phyloP scores from a whole-genome alignment of 1,284 basidiomycete species.

The Cerrena zonata region DNA sequence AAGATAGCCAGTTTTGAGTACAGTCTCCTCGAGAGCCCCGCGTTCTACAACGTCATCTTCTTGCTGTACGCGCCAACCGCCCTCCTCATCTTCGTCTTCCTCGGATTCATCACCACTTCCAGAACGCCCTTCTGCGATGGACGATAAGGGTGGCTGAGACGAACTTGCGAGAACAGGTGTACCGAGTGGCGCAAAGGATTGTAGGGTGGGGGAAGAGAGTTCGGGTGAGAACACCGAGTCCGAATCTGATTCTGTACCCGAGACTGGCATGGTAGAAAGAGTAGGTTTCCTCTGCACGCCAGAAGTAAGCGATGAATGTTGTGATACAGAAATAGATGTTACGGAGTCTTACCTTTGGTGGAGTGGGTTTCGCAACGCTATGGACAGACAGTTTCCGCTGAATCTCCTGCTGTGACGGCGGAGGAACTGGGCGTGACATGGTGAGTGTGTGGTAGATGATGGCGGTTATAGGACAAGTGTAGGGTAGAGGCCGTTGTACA shows the following conservation, averaged over 20 bases:
- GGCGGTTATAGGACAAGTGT: conserved; percentile 5
- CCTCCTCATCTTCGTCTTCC: conserved; percentile 56
- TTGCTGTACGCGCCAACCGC: conserved; percentile 56
- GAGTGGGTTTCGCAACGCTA: conserved; percentile 44
- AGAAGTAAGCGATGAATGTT: conserved; percentile 3
- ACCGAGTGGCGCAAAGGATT: conserved; percentile 13
- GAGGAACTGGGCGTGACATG: conserved; percentile 55
- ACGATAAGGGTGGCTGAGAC: conserved; percentile 52
- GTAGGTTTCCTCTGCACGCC: conserved; percentile 19
- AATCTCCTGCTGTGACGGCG: conserved; percentile 81
- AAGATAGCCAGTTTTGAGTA: conserved; percentile 57
- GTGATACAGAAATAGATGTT: conserved; percentile 13
- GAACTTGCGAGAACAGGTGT: conserved; percentile 19
- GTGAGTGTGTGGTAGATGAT: conserved; percentile 8
- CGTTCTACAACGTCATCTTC: conserved; percentile 18
- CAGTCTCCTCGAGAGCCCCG: conserved; percentile 60
- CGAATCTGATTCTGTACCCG: conserved; percentile 82
- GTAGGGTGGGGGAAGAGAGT: conserved; percentile 33
- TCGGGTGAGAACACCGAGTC: conserved; percentile 67
- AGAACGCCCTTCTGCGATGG: conserved; percentile 69
- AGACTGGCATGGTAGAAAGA: conserved; percentile 40
- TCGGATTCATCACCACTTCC: conserved; percentile 71
- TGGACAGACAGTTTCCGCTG: conserved; percentile 82
- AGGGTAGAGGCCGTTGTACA: neutral
- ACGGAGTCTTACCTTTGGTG: conserved; percentile 23